A percentile compares a stretch with the other conserved stretches of the same genome.
These are phyloP conservation scores for Trichoderma sp. DNA, from an alignment of 2,329 filamentous ascomycete genomes.

Conservation along the genomic window DNA sequence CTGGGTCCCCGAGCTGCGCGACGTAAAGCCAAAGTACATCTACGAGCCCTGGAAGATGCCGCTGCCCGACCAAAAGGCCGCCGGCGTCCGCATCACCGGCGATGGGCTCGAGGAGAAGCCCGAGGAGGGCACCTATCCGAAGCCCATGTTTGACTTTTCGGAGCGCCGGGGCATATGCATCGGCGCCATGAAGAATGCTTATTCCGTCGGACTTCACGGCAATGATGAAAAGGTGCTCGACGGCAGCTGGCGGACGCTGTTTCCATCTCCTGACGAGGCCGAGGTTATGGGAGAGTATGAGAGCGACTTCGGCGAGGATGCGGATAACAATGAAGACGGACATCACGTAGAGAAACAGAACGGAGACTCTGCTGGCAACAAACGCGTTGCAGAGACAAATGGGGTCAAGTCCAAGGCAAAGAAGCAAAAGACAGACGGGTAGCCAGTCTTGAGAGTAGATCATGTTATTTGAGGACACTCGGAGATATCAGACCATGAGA, in stretches of 20 bases:
- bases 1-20: slow-evolving; percentile 68
- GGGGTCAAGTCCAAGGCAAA: slow-evolving; percentile 28
- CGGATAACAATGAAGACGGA: slow-evolving; percentile 38
- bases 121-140: slow-evolving; percentile 62
- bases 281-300: slow-evolving; percentile 43
- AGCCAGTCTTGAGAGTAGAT: neutral
- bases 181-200: slow-evolving; percentile 70
- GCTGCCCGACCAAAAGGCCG: slow-evolving; percentile 67
- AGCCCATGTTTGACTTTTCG: slow-evolving; percentile 76
- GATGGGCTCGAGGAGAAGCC: slow-evolving; percentile 49
- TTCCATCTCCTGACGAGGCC: slow-evolving; percentile 42
- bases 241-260: slow-evolving; percentile 57
- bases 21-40: slow-evolving; percentile 68
- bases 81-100: slow-evolving; percentile 63
- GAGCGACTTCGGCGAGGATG: slow-evolving; percentile 41
- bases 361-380: slow-evolving; percentile 30
- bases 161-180: slow-evolving; percentile 65
- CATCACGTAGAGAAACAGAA: slow-evolving; percentile 29
- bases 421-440: slow-evolving; percentile 35
- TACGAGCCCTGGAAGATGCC: slow-evolving; percentile 80
- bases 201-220: slow-evolving; percentile 65
- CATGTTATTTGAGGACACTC: neutral
- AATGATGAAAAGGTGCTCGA: slow-evolving; percentile 63
- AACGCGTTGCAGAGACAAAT: slow-evolving; percentile 33
- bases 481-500: neutral